Base-by-base conservation (phyloP, 2,329 filamentous ascomycete species). In the Ascochyta pisi region DNA sequence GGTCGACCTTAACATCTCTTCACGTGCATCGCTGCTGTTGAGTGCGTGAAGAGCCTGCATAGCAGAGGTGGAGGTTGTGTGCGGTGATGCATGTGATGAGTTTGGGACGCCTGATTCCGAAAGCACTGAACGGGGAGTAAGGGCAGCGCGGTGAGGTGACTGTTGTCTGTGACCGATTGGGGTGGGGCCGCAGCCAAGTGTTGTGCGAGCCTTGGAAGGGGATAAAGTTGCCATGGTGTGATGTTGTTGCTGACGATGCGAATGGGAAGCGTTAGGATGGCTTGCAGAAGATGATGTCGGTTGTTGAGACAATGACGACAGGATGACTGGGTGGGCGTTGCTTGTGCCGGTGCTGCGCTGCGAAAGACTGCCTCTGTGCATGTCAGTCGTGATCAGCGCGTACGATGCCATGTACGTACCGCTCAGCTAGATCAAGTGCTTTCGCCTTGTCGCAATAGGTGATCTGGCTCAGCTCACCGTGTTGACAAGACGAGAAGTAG, bases 361-460 rank as follows among this genome's bases (percentile, higher is more conserved):
- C 46, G 50, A 63, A 58, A 50, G 62, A 62, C 54, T 45, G 57
- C 62, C 53, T 44, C 66, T 70, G 37, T 16, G 6, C 13, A 4
- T n/a, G 29, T 64, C 13, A 66, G 61, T 24, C 33, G 6, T 43
- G 10, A 31, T 3, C 3, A 4, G 3, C n/a, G 31, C 7, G n/a
- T 15, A n/a, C 13, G 44, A 15, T 46, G 15, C 12, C 16, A 4
- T 22, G n/a, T 19, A 33, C 59, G 8, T 65, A 69, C 71, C 39
- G 57, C 47, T 61, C 33, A 23, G 60, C 62, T 34, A 67, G 41
- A 40, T 56, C 58, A 6, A 66, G 63, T 47, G 62, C 57, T 47
- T 50, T 67, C 23, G 65, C 66, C 40, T 59, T 69, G 50, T 68
- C 62, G 66, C 74, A 77, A 58, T 73, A 74, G 47, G 65, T 60